Evolutionary conservation across 495 filamentous ascomycete genomes (phyloP).

Genomic region (Acidiella bohemica): DNA sequence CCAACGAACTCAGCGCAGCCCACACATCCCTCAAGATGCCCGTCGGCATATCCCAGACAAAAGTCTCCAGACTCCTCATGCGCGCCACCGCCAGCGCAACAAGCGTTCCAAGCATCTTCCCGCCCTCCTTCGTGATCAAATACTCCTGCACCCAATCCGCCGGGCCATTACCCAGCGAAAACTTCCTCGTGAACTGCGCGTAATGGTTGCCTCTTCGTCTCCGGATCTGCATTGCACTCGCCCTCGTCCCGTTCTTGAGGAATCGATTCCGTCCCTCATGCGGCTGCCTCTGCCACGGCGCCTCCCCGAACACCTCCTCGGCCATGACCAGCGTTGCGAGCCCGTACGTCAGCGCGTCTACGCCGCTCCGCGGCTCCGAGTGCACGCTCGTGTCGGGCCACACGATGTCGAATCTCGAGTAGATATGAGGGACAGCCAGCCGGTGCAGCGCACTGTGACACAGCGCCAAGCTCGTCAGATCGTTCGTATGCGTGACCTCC

Average conservation of each 20-base stretch:
- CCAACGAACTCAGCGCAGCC: slow-evolving; percentile 64
- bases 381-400: slow-evolving; percentile 66
- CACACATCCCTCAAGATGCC: slow-evolving; percentile 80
- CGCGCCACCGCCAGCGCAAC: slow-evolving; percentile 74
- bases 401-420: slow-evolving; percentile 84
- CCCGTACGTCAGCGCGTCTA: slow-evolving; percentile 86
- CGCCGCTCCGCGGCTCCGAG: slow-evolving; percentile 55
- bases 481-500: slow-evolving; percentile 83
- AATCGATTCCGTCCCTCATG: slow-evolving; percentile 3
- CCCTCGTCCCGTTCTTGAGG: slow-evolving; percentile 5
- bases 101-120: slow-evolving; percentile 85
- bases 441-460: slow-evolving; percentile 75
- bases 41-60: slow-evolving; percentile 94
- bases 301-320: slow-evolving; percentile 52
- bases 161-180: slow-evolving; percentile 83
- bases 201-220: slow-evolving; percentile 60
- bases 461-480: slow-evolving; percentile 68
- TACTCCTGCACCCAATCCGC: slow-evolving; percentile 75
- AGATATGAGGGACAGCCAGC: slow-evolving; percentile 74
- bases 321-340: slow-evolving; percentile 74
- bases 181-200: slow-evolving; percentile 73
- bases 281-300: slow-evolving; percentile 25
- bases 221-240: slow-evolving; percentile 20
- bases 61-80: slow-evolving; percentile 82
- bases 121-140: slow-evolving; percentile 72